Base-by-base conservation (phyloP, 2,329 filamentous ascomycete species). In the Alternaria sp. region DNA sequence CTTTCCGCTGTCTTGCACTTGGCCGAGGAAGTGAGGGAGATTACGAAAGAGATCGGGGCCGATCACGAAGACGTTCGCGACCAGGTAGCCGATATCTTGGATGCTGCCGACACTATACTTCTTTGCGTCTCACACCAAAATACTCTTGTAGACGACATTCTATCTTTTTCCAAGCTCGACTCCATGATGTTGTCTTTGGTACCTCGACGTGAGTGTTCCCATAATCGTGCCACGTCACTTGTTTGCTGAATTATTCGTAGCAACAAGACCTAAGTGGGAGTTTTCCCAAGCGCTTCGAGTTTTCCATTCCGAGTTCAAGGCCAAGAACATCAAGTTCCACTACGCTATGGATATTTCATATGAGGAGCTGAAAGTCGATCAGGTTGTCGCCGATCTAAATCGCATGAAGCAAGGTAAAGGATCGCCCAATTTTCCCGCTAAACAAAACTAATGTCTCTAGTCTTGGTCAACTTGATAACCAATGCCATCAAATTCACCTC, bases 401-500 rank as follows among this genome's bases (percentile, higher is more conserved):
- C 65, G 74, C 40, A 76, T 77, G 73, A 75, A 75, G 51, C 74
- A 77, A 70, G 72, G 72, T 72, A 67, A 45, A 4, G 21, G 9
- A 23, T 13, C 2, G 13, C 14, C 5, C 23, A 0, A 0, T 4
- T 1, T 11, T 21, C 8, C 8, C 2, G 9, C 17, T 1, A 7
- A 31, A n/a, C 3, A 4, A 14, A n/a, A 29, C 63, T 73, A 37
- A 73, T 37, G 8, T 8, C 8, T 33, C 8, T 28, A 74, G 78
- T 82, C 3, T 55, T 82, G 42, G 74, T 78, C 31, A 78, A 78
- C 21, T 62, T 82, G 1, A 74, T 82, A 11, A 82, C 80, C 2
- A 82, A 82, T 50, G 77, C 79, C 0, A 79, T 82, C 54, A 82
- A 82, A 41, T 82, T 82, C 58, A 82, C 80, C 0, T 61, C 72